phyloP scores from a whole-genome alignment of 352 stramenopile species.

The Paralagenidium karlingii region DNA sequence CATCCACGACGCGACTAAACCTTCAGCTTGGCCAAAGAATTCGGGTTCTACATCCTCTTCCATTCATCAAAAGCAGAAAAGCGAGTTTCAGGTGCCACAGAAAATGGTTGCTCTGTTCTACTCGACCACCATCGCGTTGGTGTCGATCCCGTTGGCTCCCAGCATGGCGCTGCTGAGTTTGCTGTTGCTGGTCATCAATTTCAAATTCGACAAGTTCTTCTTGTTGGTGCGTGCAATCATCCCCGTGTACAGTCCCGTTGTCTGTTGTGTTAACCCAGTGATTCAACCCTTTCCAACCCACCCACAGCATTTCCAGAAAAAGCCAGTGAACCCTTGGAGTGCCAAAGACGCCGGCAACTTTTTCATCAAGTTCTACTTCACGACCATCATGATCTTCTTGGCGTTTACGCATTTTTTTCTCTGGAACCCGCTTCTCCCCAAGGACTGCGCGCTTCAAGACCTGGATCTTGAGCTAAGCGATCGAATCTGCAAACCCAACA shows the following conservation, averaged over 20 bases:
- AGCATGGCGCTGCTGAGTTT: constrained; percentile 33
- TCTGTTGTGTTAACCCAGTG: neutral
- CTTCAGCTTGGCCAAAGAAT: too few species aligned
- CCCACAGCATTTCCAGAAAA: constrained; percentile 47
- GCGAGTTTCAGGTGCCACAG: constrained; percentile 62
- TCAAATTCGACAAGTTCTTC: constrained; percentile 75
- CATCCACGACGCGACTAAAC: too few species aligned
- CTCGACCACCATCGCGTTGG: constrained; percentile 53
- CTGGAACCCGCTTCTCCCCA: constrained; percentile 26
- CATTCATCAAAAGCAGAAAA: too few species aligned
- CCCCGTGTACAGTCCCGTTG: neutral
- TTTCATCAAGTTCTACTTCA: constrained; percentile 84
- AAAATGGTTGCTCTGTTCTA: constrained; percentile 79
- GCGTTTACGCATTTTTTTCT: constrained; percentile 50
- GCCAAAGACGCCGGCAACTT: constrained; percentile 68
- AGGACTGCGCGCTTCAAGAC: constrained; percentile 46
- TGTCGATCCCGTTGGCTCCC: constrained; percentile 59
- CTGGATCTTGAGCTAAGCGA: constrained; percentile 3
- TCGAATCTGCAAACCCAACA: constrained; percentile 14
- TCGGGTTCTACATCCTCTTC: too few species aligned
- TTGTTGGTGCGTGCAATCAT: constrained; percentile 20
- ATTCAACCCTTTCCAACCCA: neutral
- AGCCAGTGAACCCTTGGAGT: constrained; percentile 52
- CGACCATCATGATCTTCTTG: constrained; percentile 49
- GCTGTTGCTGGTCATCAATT: constrained; percentile 48